phyloP scores from a whole-genome alignment of 148 eudicot species.

The Amaranthus palmeri region DNA sequence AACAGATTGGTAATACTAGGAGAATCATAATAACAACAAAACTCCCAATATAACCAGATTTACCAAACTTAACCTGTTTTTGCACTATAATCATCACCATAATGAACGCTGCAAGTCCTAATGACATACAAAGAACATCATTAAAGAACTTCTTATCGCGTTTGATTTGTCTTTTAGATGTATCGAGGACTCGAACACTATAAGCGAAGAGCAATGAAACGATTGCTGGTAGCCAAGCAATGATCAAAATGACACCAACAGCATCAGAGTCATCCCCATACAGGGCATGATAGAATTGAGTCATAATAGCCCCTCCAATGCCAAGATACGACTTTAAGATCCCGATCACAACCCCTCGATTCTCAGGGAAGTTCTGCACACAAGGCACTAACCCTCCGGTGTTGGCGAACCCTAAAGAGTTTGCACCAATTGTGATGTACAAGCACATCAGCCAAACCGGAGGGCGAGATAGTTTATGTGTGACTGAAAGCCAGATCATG shows the following conservation, averaged over 20 bases:
- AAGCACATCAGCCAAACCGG: conserved; percentile 32
- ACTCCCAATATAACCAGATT: conserved; percentile 20
- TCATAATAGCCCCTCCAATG: conserved; percentile 32
- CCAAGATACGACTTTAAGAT: conserved; percentile 32
- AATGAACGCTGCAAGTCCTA: conserved; percentile 24
- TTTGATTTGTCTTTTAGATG: conserved; percentile 11
- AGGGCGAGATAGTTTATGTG: conserved; percentile 20
- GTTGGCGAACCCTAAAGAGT: conserved; percentile 28
- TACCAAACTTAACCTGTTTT: conserved; percentile 20
- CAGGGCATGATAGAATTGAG: conserved; percentile 31
- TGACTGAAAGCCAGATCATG: conserved; percentile 28
- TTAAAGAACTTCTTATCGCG: conserved; percentile 27
- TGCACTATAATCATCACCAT: conserved; percentile 20
- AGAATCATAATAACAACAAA: conserved; percentile 26
- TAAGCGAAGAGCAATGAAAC: conserved; percentile 22
- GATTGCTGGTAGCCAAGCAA: conserved; percentile 27
- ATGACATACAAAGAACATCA: conserved; percentile 20
- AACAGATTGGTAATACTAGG: conserved; percentile 21
- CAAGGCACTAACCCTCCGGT: conserved; percentile 27
- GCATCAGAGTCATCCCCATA: conserved; percentile 19
- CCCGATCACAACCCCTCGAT: conserved; percentile 33
- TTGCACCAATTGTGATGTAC: conserved; percentile 25
- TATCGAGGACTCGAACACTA: conserved; percentile 24
- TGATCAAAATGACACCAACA: conserved; percentile 26
- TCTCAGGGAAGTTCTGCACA: conserved; percentile 33